Percentiles rank a stretch among this genome's conserved stretches.
phyloP scores from a whole-genome alignment of 2,329 filamentous ascomycete species.

The Epichloe scottii region DNA sequence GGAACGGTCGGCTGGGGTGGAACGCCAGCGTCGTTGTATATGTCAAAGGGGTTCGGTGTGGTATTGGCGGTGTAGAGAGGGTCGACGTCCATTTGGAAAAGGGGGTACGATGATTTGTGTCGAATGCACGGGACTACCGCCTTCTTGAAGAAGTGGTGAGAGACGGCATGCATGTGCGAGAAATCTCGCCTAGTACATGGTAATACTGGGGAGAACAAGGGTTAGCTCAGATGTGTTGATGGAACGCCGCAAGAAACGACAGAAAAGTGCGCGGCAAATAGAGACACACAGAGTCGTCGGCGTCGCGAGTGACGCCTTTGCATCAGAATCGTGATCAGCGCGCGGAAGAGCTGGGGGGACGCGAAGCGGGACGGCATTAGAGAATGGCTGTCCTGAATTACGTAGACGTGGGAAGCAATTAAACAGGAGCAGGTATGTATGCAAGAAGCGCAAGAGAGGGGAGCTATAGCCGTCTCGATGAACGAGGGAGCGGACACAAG shows the following conservation, averaged over 20 bases:
- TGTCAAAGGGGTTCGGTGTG: conserved; percentile 38
- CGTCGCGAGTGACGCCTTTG: not conserved
- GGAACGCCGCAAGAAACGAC: not conserved
- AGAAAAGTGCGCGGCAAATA: no score
- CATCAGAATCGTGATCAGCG: not conserved
- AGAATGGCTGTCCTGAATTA: not conserved
- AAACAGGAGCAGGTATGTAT: not conserved
- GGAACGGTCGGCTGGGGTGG: conserved; percentile 15
- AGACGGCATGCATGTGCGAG: not conserved
- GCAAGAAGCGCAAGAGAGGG: not conserved
- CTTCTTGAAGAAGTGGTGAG: not conserved
- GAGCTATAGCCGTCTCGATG: not conserved
- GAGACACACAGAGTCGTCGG: not conserved
- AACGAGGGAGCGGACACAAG: not conserved
- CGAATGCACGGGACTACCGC: not conserved
- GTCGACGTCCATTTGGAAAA: conserved; percentile 35
- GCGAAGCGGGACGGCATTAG: not conserved
- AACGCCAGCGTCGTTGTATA: conserved; percentile 36
- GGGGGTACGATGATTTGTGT: not conserved
- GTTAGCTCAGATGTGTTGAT: not conserved
- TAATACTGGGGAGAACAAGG: not conserved
- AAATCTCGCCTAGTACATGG: not conserved
- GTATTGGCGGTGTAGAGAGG: conserved; percentile 32
- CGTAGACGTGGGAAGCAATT: not conserved
- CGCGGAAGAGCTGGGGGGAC: not conserved